Evolutionary conservation across 306 rosid species (phyloP), one percentile per base, ranked within the genome.

Genomic region (Cyclanthera cordifolia): DNA sequence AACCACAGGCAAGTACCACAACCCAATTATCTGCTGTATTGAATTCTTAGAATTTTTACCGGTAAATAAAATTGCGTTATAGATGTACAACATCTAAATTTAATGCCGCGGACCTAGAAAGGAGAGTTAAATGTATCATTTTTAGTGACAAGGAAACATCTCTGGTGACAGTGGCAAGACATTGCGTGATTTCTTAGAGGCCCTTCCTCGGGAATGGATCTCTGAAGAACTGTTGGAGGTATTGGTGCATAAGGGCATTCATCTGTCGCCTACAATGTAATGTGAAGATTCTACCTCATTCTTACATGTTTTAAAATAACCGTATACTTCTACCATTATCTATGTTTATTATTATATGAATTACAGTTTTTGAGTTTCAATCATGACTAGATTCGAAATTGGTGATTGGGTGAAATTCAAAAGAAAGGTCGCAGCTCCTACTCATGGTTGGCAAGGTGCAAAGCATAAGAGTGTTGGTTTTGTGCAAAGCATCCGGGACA

Each of bases 201-300:
- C 88, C 67, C 91, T 93, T 76, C 96, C 96, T 32, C 87, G 95
- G 72, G 99, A 90, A 77, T 90, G 96, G 95, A 78, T 93, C 66
- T 93, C 91, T 47, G 99, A 93, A 81, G 95, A 93, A 86, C 78
- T 93, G 77, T 84, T 90, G 88, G 99, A 90, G 83, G 95, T 94
- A 70, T 92, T 93, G 39, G 46, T 76, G 58, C 75, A 70, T 56
- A 86, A 85, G 80, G 90, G 96, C 67, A 88, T 90, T 77, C 83
- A 79, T 83, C 79, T 93, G 53, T 90, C 94, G 73, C 86, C 86
- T 70, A 86, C 95, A 71, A 77, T 79, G 99, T 93, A 78, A 74
- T 63, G 28, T 63, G 87, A 64, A 43, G 43, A 80, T 9, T 14
- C 34, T 37, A 37, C 43, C 43, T 59, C 49, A 19, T 17, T 60